Evolutionary conservation across 257 asterid genomes (phyloP).

Genomic region (Linderniella brevidens): DNA sequence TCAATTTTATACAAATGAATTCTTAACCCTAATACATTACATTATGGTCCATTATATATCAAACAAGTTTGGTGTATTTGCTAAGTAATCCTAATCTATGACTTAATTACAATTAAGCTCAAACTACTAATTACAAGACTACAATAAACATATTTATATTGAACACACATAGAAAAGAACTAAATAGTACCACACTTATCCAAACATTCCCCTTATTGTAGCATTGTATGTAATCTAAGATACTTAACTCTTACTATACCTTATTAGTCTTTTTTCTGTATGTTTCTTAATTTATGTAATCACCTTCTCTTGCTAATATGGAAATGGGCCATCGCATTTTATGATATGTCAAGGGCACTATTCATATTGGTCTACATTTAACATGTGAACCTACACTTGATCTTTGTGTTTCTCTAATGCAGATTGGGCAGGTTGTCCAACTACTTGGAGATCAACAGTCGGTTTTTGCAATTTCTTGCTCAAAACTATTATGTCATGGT

Average conservation of each 20-base stretch:
- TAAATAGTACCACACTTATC: too few species aligned
- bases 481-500: background rate
- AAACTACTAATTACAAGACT: too few species aligned
- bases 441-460: background rate
- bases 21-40: too few species aligned
- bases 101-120: too few species aligned
- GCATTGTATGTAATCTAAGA: conserved; percentile 6
- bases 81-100: too few species aligned
- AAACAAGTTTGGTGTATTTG: too few species aligned
- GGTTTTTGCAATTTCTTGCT: background rate
- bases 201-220: background rate
- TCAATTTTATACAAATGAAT: too few species aligned
- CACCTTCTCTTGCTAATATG: too few species aligned
- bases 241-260: conserved; percentile 3
- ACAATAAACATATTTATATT: too few species aligned
- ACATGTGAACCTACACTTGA: background rate
- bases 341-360: conserved; percentile 2
- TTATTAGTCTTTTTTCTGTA: background rate
- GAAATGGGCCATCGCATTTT: background rate
- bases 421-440: conserved; percentile 5
- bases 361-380: background rate
- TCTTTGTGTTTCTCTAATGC: conserved; percentile 5
- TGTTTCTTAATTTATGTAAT: background rate
- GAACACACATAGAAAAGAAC: too few species aligned
- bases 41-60: too few species aligned